Evolutionary conservation across 495 filamentous ascomycete species (phyloP).

Genomic region (Daldinia grandis): DNA sequence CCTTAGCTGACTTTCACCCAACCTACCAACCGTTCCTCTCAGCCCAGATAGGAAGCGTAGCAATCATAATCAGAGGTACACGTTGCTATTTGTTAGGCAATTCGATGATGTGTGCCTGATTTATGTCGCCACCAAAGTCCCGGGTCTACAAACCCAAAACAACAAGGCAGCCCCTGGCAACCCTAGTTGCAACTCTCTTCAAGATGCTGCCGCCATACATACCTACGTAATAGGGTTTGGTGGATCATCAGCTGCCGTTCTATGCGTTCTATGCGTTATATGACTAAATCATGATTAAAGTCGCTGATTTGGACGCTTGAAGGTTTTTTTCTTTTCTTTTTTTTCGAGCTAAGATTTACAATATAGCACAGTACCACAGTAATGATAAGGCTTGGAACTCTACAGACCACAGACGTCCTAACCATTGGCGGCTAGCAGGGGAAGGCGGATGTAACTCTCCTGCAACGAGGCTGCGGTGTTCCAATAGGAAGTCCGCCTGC

Average conservation of each 20-base stretch:
- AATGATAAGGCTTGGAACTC: slow-evolving; percentile 26
- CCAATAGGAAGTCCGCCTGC: slow-evolving; percentile 42
- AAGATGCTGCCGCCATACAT: slow-evolving; percentile 25
- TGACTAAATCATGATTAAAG: background rate
- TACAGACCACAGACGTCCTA: slow-evolving; percentile 1
- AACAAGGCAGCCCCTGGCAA: background rate
- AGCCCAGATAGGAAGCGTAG: slow-evolving; percentile 8
- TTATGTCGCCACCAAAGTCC: slow-evolving; percentile 27
- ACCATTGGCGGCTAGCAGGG: slow-evolving; percentile 26
- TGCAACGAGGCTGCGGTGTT: slow-evolving; percentile 35
- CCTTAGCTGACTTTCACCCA: slow-evolving; percentile 6
- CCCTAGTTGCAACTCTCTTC: background rate
- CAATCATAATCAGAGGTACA: slow-evolving; percentile 2
- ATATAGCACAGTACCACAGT: background rate
- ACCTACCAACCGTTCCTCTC: slow-evolving; percentile 16
- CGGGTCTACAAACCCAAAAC: slow-evolving; percentile 12
- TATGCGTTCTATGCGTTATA: slow-evolving; percentile 13
- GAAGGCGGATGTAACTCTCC: slow-evolving; percentile 38
- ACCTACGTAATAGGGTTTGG: slow-evolving; percentile 19
- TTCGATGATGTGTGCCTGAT: slow-evolving; percentile 29
- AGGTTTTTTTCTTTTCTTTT: background rate
- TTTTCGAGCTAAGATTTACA: background rate
- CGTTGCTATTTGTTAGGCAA: slow-evolving; percentile 21
- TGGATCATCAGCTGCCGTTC: slow-evolving; percentile 14
- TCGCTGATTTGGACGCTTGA: background rate